These are phyloP conservation scores for Phytophthora syringae DNA, from an alignment of 352 stramenopile species.

Conservation along the genomic window DNA sequence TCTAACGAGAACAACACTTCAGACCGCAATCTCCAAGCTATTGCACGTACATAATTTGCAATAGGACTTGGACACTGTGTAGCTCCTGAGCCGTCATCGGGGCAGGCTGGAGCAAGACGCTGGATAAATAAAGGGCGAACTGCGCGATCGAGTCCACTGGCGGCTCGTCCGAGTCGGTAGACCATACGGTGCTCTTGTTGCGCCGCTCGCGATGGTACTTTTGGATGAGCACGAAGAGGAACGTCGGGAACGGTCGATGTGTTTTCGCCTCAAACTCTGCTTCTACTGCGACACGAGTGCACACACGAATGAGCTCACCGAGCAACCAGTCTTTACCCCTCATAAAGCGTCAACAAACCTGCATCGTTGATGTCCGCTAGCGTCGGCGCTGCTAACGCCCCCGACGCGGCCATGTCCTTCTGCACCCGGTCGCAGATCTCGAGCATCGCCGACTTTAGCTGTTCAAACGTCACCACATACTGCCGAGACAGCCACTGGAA, in stretches of 20 bases:
- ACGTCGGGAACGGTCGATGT: constrained; percentile 76
- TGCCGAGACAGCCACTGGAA: constrained; percentile 77
- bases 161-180: constrained; percentile 55
- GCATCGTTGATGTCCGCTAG: constrained; percentile 64
- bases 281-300: constrained; percentile 62
- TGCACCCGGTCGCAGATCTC: constrained; percentile 62
- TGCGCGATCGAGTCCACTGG: constrained; percentile 84
- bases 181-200: constrained; percentile 60
- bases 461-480: constrained; percentile 69
- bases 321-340: neutral
- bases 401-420: constrained; percentile 38
- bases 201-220: constrained; percentile 85
- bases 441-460: constrained; percentile 53
- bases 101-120: constrained; percentile 53
- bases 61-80: constrained; percentile 71
- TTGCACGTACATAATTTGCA: constrained; percentile 84
- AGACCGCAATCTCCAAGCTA: neutral
- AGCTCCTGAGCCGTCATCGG: constrained; percentile 70
- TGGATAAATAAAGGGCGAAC: constrained; percentile 82
- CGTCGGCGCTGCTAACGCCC: constrained; percentile 33
- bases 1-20: neutral
- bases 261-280: constrained; percentile 87
- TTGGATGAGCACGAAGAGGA: constrained; percentile 81
- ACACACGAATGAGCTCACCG: constrained; percentile 27
- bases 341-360: constrained; percentile 39